phyloP scores from a whole-genome alignment of 768 basidiomycete genomes.

The Neoboletus brunneissimus region DNA sequence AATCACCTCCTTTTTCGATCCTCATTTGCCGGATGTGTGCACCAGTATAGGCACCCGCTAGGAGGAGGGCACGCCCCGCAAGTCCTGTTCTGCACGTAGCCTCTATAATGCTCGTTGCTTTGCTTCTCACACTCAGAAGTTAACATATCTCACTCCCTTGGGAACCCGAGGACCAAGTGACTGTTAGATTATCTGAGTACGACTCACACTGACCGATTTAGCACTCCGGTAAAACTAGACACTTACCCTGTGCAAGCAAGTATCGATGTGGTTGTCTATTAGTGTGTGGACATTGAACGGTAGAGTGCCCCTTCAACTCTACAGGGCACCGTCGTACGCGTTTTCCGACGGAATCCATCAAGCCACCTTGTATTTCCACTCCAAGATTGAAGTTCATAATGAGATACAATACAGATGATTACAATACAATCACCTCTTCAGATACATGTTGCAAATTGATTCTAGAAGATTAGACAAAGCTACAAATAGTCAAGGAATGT shows the following conservation, averaged over 20 bases:
- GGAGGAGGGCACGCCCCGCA: background rate
- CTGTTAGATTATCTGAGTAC: background rate
- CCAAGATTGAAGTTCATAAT: background rate
- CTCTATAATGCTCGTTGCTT: background rate
- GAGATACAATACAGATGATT: background rate
- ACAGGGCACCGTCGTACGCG: too few species aligned
- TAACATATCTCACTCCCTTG: background rate
- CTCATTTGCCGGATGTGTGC: background rate
- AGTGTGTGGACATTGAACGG: background rate
- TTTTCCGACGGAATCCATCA: background rate
- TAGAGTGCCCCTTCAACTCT: background rate
- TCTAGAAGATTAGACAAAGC: background rate
- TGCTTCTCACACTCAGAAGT: background rate
- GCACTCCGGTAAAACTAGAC: background rate
- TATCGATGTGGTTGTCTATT: background rate
- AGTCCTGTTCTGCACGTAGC: background rate
- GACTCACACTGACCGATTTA: background rate
- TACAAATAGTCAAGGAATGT: background rate
- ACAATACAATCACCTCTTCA: background rate
- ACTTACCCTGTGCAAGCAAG: background rate
- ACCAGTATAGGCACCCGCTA: background rate
- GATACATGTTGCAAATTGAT: background rate
- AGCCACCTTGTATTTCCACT: background rate
- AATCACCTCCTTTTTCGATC: background rate
- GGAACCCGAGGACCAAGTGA: background rate